phyloP scores from a whole-genome alignment of 345 rosid genomes.

The Gossypium stocksii region DNA sequence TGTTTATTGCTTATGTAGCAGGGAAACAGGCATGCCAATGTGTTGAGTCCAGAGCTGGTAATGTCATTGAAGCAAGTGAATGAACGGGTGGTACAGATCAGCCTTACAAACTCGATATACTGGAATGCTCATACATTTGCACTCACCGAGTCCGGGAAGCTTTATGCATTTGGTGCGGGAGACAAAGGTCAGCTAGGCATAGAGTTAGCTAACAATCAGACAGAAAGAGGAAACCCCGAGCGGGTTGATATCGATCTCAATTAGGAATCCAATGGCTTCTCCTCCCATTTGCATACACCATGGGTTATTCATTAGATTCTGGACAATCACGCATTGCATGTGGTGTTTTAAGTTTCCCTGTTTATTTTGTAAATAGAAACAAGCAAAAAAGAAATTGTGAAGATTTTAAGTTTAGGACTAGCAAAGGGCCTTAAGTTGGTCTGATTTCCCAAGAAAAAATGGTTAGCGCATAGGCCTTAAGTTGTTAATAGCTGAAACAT shows the following conservation, averaged over 20 bases:
- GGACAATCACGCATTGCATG: slow-evolving; percentile 22
- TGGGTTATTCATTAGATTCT: slow-evolving; percentile 6
- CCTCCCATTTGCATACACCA: slow-evolving; percentile 5
- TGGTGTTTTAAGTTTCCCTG: slow-evolving; percentile 34
- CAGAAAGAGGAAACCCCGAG: slow-evolving; percentile 76
- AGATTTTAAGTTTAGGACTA: slow-evolving; percentile 41
- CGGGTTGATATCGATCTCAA: slow-evolving; percentile 64
- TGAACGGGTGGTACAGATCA: slow-evolving; percentile 79
- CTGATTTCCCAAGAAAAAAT: not conserved
- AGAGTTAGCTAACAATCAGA: slow-evolving; percentile 55
- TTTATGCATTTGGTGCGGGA: slow-evolving; percentile 88
- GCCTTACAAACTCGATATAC: slow-evolving; percentile 73
- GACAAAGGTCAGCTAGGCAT: slow-evolving; percentile 93
- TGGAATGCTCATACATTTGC: slow-evolving; percentile 94
- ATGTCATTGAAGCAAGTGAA: slow-evolving; percentile 64
- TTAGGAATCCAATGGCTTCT: slow-evolving; percentile 28
- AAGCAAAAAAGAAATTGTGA: slow-evolving; percentile 29
- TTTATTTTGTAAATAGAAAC: slow-evolving; percentile 50
- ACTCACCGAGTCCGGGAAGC: slow-evolving; percentile 73
- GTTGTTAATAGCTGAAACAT: slow-evolving; percentile 40
- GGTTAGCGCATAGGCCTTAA: slow-evolving; percentile 27
- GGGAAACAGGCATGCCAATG: slow-evolving; percentile 64
- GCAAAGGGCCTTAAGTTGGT: slow-evolving; percentile 21
- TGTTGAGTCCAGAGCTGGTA: slow-evolving; percentile 65
- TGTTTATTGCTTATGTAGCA: slow-evolving; percentile 18